A percentile compares a stretch with the other conserved stretches of the same genome.
These are phyloP conservation scores for Cenococcum geophilum DNA, from an alignment of 495 filamentous ascomycete genomes.

Conservation along the genomic window DNA sequence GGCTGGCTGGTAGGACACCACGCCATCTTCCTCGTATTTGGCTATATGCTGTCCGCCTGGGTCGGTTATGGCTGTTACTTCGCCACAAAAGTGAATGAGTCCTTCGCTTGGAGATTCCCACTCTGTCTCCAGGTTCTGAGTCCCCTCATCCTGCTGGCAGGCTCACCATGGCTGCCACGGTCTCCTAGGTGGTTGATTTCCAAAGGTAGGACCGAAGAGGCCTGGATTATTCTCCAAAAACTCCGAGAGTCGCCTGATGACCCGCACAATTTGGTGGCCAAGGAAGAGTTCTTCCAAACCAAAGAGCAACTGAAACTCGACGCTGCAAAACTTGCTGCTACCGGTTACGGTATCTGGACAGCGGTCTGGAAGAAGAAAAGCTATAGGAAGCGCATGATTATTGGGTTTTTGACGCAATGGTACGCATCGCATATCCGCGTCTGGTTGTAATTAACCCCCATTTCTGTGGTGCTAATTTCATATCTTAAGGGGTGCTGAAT, in stretches of 20 bases:
- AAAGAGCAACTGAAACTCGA: slow-evolving; percentile 6
- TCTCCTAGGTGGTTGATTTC: slow-evolving; percentile 13
- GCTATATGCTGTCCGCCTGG: slow-evolving; percentile 9
- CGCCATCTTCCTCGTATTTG: slow-evolving; percentile 8
- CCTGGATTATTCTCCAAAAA: neutral
- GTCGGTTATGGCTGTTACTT: slow-evolving; percentile 6
- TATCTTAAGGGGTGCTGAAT: slow-evolving; percentile 1
- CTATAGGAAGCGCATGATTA: slow-evolving; percentile 7
- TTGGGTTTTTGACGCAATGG: slow-evolving; percentile 8
- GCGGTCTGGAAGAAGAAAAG: slow-evolving; percentile 7
- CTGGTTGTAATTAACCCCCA: neutral
- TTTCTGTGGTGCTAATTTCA: neutral
- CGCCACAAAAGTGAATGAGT: slow-evolving; percentile 1
- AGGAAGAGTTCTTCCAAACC: slow-evolving; percentile 12
- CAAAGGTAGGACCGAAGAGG: slow-evolving; percentile 3
- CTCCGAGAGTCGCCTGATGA: neutral
- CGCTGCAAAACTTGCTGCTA: slow-evolving; percentile 1
- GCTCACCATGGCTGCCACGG: slow-evolving; percentile 6
- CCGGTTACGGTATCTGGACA: slow-evolving; percentile 9
- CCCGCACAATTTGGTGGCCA: slow-evolving; percentile 1
- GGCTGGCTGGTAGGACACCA: slow-evolving; percentile 11
- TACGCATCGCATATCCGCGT: neutral
- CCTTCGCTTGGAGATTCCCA: slow-evolving; percentile 5
- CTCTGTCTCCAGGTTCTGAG: slow-evolving; percentile 6
- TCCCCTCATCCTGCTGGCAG: neutral